Evolutionary conservation across 2,329 filamentous ascomycete genomes (phyloP).

Genomic region (Paraphaeosphaeria minitans): DNA sequence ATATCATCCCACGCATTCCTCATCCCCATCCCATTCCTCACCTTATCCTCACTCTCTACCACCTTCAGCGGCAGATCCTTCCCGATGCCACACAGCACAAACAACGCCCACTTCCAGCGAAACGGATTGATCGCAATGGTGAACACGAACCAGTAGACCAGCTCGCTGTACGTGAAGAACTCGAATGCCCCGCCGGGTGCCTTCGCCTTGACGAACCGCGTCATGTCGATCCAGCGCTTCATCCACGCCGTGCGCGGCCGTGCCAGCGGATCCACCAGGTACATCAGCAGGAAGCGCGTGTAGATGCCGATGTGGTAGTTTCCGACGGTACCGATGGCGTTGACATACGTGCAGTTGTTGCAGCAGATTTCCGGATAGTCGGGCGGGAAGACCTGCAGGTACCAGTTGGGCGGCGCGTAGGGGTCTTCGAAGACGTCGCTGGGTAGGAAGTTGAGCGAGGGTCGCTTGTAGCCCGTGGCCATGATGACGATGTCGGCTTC

Average conservation of each 20-base stretch:
- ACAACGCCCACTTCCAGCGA: conserved; percentile 86
- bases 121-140: conserved; percentile 81
- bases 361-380: conserved; percentile 73
- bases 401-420: conserved; percentile 84
- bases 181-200: conserved; percentile 77
- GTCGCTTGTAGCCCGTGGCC: conserved; percentile 81
- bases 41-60: conserved; percentile 67
- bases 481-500: conserved; percentile 79
- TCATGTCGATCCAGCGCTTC: conserved; percentile 87
- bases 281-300: conserved; percentile 84
- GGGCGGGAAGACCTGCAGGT: conserved; percentile 83
- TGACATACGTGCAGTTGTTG: conserved; percentile 83
- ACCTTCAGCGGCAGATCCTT: conserved; percentile 68
- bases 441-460: conserved; percentile 74
- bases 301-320: conserved; percentile 93
- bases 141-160: conserved; percentile 85
- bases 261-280: conserved; percentile 77
- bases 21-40: conserved; percentile 61
- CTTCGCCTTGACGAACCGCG: conserved; percentile 68
- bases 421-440: conserved; percentile 73
- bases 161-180: conserved; percentile 86
- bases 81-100: conserved; percentile 80
- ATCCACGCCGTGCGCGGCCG: conserved; percentile 75
- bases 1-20: conserved; percentile 20
- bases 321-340: conserved; percentile 79